A percentile compares a stretch with the other conserved stretches of the same genome.
These are phyloP conservation scores for Entomophthora muscae DNA, from an alignment of 371 early-diverging fungal species.

Conservation along the genomic window DNA sequence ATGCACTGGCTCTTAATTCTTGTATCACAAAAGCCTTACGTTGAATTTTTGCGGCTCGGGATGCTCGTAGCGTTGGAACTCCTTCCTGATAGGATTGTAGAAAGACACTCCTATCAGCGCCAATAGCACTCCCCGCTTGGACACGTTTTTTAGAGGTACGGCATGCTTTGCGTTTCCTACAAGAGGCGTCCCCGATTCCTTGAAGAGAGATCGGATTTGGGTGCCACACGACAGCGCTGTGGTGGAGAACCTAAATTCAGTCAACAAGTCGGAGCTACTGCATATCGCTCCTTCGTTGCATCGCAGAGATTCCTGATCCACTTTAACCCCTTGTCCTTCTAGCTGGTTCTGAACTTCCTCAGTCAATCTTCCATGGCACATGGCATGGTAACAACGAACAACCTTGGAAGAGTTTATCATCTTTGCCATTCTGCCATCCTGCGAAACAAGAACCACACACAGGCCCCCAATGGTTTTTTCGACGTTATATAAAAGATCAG, in stretches of 20 bases:
- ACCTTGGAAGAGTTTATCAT: background rate
- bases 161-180: background rate
- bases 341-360: background rate
- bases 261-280: background rate
- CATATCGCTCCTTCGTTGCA: background rate
- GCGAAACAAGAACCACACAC: background rate
- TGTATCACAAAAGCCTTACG: background rate
- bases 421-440: background rate
- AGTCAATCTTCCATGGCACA: background rate
- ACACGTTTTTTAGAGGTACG: background rate
- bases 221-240: background rate
- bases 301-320: background rate
- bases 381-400: background rate
- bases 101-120: background rate
- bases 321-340: background rate
- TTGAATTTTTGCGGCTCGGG: background rate
- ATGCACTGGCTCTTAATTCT: background rate
- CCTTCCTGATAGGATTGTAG: background rate
- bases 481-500: background rate
- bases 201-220: background rate
- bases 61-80: background rate
- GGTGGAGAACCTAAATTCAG: background rate
- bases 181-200: background rate
- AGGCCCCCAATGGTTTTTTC: background rate
- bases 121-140: background rate